phyloP scores from a whole-genome alignment of 176 grass and related monocot genomes.

The Elaeis guineensis region DNA sequence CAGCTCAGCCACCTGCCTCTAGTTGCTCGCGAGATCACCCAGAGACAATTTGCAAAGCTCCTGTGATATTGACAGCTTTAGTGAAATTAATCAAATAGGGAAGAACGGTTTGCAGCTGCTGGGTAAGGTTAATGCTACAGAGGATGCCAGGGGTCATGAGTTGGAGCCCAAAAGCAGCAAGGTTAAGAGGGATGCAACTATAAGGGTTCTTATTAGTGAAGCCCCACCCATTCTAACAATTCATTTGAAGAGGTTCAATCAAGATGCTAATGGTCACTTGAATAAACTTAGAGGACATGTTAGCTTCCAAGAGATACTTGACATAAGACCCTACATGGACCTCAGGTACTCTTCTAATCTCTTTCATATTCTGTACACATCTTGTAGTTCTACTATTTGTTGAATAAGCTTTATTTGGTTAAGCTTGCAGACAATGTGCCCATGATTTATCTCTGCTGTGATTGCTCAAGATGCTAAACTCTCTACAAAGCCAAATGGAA shows the following conservation, averaged over 20 bases:
- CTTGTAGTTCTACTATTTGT: no score
- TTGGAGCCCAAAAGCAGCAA: constrained; percentile 33
- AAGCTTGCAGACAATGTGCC: no score
- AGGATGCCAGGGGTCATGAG: constrained; percentile 31
- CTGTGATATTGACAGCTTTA: background rate
- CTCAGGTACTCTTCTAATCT: constrained; percentile 42
- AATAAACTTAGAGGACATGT: constrained; percentile 88
- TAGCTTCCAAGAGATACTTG: constrained; percentile 68
- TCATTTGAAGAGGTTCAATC: constrained; percentile 90
- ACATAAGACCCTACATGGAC: constrained; percentile 66
- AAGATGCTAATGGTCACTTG: constrained; percentile 62
- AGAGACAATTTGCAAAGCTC: background rate
- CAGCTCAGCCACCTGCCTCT: background rate
- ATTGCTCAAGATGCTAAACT: no score
- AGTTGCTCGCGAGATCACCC: background rate
- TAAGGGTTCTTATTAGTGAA: constrained; percentile 75
- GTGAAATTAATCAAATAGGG: constrained; percentile 4
- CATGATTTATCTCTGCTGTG: no score
- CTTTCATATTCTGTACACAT: no score
- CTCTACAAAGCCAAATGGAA: no score
- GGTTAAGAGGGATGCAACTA: constrained; percentile 74
- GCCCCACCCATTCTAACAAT: constrained; percentile 67
- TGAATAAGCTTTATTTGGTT: no score
- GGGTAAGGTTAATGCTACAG: constrained; percentile 21
- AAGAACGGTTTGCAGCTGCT: constrained; percentile 33